phyloP scores from a whole-genome alignment of 495 filamentous ascomycete species.

The Margaritispora aquatica region DNA sequence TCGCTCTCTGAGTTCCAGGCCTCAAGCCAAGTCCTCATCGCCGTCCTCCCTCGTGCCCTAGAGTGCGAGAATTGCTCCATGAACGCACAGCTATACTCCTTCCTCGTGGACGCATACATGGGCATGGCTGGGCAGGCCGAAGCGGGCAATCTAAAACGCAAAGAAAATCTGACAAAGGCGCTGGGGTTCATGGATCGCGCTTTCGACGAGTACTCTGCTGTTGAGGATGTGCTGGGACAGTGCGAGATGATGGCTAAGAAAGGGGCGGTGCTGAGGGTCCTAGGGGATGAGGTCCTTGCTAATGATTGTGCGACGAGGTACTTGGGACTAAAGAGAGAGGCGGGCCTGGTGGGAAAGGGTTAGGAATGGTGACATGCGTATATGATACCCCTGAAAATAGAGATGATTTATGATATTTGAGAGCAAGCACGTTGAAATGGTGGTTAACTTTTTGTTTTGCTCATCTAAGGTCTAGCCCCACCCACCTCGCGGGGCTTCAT shows the following conservation, averaged over 20 bases:
- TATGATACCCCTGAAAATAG: constrained; percentile 21
- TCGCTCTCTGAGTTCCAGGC: constrained; percentile 70
- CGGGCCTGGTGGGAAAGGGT: constrained; percentile 11
- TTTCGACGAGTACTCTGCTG: constrained; percentile 55
- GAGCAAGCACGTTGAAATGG: too few relatives aligned
- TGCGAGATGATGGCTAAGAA: constrained; percentile 86
- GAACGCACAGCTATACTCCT: constrained; percentile 61
- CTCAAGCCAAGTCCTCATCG: constrained; percentile 58
- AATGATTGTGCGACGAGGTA: constrained; percentile 73
- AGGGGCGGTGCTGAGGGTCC: constrained; percentile 68
- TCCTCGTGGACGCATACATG: constrained; percentile 79
- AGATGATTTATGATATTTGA: background rate
- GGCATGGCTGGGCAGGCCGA: constrained; percentile 61
- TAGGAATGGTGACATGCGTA: constrained; percentile 8
- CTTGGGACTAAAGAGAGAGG: constrained; percentile 48
- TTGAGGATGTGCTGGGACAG: constrained; percentile 69
- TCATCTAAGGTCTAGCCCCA: too few relatives aligned
- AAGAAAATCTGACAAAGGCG: constrained; percentile 58
- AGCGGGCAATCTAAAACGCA: constrained; percentile 26
- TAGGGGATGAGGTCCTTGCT: constrained; percentile 63
- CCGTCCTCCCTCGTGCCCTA: constrained; percentile 74
- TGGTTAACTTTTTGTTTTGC: too few relatives aligned
- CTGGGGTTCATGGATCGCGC: constrained; percentile 63
- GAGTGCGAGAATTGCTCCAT: constrained; percentile 65
- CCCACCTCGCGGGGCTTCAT: too few relatives aligned